Percentiles rank a stretch among this genome's conserved stretches.
Conservation (phyloP, 192 early-diverging fungal species). For the Chytriomyces sp. region DNA sequence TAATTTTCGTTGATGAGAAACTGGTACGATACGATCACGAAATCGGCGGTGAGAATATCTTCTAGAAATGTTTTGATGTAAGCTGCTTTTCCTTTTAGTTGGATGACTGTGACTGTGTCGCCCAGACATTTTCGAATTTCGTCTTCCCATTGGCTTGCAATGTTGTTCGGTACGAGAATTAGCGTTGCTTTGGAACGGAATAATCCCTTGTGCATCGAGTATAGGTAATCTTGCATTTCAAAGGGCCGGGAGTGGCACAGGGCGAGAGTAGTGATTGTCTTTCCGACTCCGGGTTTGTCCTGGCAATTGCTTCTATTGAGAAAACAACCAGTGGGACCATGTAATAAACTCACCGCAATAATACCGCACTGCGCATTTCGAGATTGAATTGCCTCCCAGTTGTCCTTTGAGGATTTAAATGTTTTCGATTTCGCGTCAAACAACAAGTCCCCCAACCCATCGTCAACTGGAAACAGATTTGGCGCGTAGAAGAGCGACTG, state of each 20-base stretch:
- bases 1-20: constrained; percentile 21
- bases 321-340: not conserved
- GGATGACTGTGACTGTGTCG: constrained; percentile 2
- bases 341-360: not conserved
- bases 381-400: too few species aligned
- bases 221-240: not conserved
- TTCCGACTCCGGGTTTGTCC: constrained; percentile 32
- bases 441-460: not conserved
- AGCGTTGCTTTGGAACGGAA: too few species aligned
- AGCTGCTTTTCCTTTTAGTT: constrained; percentile 23
- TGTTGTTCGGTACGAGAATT: constrained; percentile 16
- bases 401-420: too few species aligned
- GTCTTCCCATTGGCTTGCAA: constrained; percentile 21
- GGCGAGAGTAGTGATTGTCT: constrained; percentile 22
- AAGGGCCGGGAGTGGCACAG: constrained; percentile 25
- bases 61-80: not conserved
- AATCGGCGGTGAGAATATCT: constrained; percentile 7
- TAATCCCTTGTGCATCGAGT: not conserved
- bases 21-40: constrained; percentile 29
- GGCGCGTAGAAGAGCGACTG: constrained; percentile 1
- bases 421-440: too few species aligned
- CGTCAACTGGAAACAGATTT: constrained; percentile 6
- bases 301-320: not conserved
- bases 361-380: not conserved
- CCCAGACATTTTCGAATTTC: constrained; percentile 37